A percentile compares a stretch with the other conserved stretches of the same genome.
phyloP scores from a whole-genome alignment of 1,284 basidiomycete species.

The Naganishia cerealis region DNA sequence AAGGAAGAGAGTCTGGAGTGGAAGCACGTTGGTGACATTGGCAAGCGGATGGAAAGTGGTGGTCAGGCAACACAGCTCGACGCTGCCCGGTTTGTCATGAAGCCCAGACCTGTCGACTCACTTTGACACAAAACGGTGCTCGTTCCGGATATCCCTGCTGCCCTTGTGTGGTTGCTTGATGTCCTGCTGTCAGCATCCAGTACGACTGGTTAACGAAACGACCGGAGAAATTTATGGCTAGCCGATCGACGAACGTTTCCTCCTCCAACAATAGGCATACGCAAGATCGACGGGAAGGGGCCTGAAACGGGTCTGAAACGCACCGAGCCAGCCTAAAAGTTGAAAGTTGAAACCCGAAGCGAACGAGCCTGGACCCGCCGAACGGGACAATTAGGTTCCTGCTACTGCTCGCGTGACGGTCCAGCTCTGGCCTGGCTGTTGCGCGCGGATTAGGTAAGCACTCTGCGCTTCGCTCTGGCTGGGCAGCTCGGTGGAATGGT shows the following conservation, averaged over 20 bases:
- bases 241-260: constrained; percentile 11
- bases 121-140: not conserved
- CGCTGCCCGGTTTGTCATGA: not conserved
- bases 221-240: not conserved
- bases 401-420: not conserved
- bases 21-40: not conserved
- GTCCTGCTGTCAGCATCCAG: constrained; percentile 3
- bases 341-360: constrained; percentile 5
- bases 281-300: constrained; percentile 1
- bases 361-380: constrained; percentile 1
- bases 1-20: not conserved
- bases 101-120: not conserved
- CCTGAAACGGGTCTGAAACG: constrained; percentile 24
- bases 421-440: constrained; percentile 2
- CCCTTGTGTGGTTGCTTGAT: not conserved
- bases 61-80: not conserved
- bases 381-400: not conserved
- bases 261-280: not conserved
- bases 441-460: constrained; percentile 3
- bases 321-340: constrained; percentile 1
- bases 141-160: not conserved
- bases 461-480: constrained; percentile 20
- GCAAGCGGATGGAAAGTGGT: not conserved
- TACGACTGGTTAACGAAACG: not conserved
- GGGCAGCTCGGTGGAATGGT: not conserved